Conservation (phyloP, 164 flowering plant species). For the Nymphaea thermarum region DNA sequence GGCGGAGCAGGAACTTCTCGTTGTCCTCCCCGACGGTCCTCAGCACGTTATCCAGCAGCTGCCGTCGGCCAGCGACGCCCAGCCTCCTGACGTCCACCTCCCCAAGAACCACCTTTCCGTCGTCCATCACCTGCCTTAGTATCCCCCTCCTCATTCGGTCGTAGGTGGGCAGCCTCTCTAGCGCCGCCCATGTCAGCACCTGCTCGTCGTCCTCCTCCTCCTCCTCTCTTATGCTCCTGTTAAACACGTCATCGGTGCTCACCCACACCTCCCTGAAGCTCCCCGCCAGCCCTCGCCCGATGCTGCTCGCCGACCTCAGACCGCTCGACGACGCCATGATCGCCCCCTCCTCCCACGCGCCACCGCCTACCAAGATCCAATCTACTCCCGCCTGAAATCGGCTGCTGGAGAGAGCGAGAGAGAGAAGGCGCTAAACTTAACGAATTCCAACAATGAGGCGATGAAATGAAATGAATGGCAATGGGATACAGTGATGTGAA, state of each 20-base stretch:
- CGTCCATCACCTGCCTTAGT: slow-evolving; percentile 24
- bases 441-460: too few relatives aligned
- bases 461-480: too few relatives aligned
- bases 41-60: slow-evolving; percentile 31
- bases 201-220: slow-evolving; percentile 39
- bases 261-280: slow-evolving; percentile 26
- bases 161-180: slow-evolving; percentile 48
- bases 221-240: slow-evolving; percentile 6
- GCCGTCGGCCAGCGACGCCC: slow-evolving; percentile 23
- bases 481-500: too few relatives aligned
- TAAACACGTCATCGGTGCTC: slow-evolving; percentile 18
- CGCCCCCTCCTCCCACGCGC: slow-evolving; percentile 10
- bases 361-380: not conserved
- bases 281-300: slow-evolving; percentile 18
- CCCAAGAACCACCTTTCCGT: slow-evolving; percentile 27
- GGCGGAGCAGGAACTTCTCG: slow-evolving; percentile 24
- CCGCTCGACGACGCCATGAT: slow-evolving; percentile 18
- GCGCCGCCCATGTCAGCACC: slow-evolving; percentile 54
- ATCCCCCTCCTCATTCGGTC: slow-evolving; percentile 26
- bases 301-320: slow-evolving; percentile 10
- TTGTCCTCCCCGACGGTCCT: slow-evolving; percentile 36
- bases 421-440: too few relatives aligned
- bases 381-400: not conserved
- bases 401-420: slow-evolving; percentile 13
- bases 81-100: slow-evolving; percentile 33